Evolutionary conservation across 2,329 filamentous ascomycete species (phyloP), one percentile per base, ranked within the genome.

Genomic region (Nemania sp.): DNA sequence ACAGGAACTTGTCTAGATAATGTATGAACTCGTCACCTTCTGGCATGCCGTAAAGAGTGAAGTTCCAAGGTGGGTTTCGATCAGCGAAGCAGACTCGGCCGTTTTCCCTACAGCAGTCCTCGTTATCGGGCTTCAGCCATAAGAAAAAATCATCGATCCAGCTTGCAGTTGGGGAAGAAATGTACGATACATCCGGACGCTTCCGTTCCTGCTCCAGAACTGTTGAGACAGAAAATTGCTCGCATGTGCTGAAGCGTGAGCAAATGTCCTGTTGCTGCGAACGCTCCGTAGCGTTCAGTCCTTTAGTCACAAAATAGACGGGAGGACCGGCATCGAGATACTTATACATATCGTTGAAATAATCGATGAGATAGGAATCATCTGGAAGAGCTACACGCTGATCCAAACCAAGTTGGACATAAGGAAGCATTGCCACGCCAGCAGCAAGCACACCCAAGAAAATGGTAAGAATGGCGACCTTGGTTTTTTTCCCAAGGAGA

Each of bases 111-210:
- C 90, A 97, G 74, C 81, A 86, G 44, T 80, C 75, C 39, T 91
- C 88, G 37, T 90, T 82, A 46, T 85, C 82, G 0, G 94, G 94
- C 63, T 97, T 96, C n/a, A 97, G 77, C 93, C 94, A 99, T 55
- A 90, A 81, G 73, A 97, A 91, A 74, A 91, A 97, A 68, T 99
- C 94, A 61, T 99, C 94, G 15, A 99, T 82, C 94, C 94, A 99
- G 70, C 89, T 97, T 3, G 95, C 94, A 0, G 93, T 86, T 0
- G 91, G 89, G 8, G 92, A 86, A 6, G 91, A 82, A 61, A 99
- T 90, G 70, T 91, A 97, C 1, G 91, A 97, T 1, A 93, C 79
- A 6, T 95, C 83, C 0, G 91, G 82, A 31, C 94, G 84, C 75
- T 97, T 97, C 9, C 94, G 86, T 74, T 99, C 95, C 63, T 94